Percentiles rank a stretch among this genome's conserved stretches.
phyloP scores from a whole-genome alignment of 257 asterid genomes.

The Primulina tabacum region DNA sequence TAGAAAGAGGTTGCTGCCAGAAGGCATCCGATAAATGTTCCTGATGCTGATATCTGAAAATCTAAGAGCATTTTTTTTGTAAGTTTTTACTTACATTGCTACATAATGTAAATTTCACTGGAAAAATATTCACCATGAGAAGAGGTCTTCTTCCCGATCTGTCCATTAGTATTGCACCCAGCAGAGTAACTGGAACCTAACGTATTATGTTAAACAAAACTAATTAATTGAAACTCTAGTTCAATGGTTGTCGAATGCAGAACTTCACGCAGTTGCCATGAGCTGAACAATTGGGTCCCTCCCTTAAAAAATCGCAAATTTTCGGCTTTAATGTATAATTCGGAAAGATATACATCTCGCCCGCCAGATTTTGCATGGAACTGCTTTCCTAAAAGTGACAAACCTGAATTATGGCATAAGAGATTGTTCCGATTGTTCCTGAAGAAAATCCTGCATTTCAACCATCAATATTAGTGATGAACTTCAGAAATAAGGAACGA shows the following conservation, averaged over 20 bases:
- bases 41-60: slow-evolving; percentile 69
- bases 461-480: slow-evolving; percentile 10
- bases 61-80: not conserved
- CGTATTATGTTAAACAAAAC: not conserved
- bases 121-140: slow-evolving; percentile 43
- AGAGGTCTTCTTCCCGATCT: slow-evolving; percentile 79
- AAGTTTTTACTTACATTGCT: not conserved
- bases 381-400: slow-evolving; percentile 1
- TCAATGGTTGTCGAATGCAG: not conserved
- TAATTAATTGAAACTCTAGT: not conserved
- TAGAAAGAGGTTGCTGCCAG: slow-evolving; percentile 65
- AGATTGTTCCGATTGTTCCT: slow-evolving; percentile 60
- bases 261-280: too few relatives aligned
- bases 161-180: slow-evolving; percentile 80
- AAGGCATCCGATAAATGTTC: slow-evolving; percentile 67
- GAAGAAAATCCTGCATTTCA: slow-evolving; percentile 58
- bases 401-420: slow-evolving; percentile 77
- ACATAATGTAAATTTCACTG: not conserved
- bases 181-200: slow-evolving; percentile 66
- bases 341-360: too few relatives aligned
- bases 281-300: too few relatives aligned
- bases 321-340: too few relatives aligned
- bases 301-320: too few relatives aligned
- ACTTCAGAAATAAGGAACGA: not conserved
- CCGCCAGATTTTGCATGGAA: too few relatives aligned